These are phyloP conservation scores for Aegilops umbellulata DNA, from an alignment of 176 grass and related monocot genomes.

Conservation along the genomic window DNA sequence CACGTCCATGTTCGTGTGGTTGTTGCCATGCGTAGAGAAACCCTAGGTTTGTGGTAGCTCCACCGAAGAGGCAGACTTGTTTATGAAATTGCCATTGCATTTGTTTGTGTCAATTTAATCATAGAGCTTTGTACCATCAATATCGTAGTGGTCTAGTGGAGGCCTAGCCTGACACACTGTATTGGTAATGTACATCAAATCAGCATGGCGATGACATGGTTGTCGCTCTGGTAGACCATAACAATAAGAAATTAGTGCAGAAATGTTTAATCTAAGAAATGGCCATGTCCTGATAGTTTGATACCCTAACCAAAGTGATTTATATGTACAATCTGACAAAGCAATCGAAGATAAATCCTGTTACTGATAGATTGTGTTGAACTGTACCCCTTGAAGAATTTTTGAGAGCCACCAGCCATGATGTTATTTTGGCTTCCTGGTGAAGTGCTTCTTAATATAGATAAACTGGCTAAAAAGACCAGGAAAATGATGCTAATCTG, in stretches of 20 bases:
- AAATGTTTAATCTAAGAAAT: neutral
- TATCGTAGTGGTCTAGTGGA: neutral
- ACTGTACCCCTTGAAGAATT: neutral
- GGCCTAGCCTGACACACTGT: neutral
- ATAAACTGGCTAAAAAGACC: neutral
- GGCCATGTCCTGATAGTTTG: neutral
- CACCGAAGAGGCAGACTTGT: neutral
- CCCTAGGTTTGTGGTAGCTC: slow-evolving; percentile 26
- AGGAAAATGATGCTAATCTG: neutral
- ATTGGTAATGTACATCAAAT: neutral
- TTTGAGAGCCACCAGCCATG: neutral
- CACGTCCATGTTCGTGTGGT: neutral
- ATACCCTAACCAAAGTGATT: neutral
- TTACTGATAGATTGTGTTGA: neutral
- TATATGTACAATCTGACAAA: neutral
- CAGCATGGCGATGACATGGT: neutral
- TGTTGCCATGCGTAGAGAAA: neutral
- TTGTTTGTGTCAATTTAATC: neutral
- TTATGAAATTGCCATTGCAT: neutral
- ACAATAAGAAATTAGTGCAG: neutral
- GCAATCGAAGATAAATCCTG: neutral
- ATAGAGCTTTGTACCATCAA: neutral
- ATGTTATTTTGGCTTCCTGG: neutral
- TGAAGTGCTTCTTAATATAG: neutral
- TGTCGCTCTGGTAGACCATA: neutral